Evolutionary conservation across 768 basidiomycete genomes (phyloP).

Genomic region (Termitomyces sp.): DNA sequence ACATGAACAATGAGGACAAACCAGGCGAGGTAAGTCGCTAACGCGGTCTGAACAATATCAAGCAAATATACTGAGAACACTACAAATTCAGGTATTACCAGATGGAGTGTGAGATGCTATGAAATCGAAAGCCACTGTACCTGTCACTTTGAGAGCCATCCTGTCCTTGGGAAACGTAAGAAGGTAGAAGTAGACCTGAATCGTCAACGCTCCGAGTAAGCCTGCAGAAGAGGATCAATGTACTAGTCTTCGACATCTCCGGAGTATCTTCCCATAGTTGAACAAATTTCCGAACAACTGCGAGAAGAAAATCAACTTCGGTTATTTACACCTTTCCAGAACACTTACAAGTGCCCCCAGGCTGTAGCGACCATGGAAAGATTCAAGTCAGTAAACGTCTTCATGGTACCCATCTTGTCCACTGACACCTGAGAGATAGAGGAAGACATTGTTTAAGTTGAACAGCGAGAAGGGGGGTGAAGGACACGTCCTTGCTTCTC

Average conservation of each 20-base stretch:
- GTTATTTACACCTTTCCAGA: neutral
- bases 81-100: neutral
- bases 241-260: neutral
- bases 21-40: neutral
- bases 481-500: neutral
- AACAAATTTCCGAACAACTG: neutral
- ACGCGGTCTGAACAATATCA: neutral
- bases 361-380: neutral
- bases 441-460: neutral
- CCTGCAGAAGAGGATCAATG: neutral
- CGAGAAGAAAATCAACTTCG: neutral
- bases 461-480: neutral
- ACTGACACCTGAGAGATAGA: neutral
- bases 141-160: neutral
- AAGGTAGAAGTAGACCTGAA: constrained; percentile 1
- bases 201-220: neutral
- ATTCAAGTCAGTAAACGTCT: neutral
- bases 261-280: neutral
- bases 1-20: neutral
- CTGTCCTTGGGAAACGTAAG: neutral
- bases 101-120: constrained; percentile 3
- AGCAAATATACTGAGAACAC: neutral
- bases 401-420: neutral
- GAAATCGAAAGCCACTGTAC: neutral
- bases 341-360: neutral